These are phyloP conservation scores for Rosa lucieae DNA, from an alignment of 306 rosid species.

Conservation along the genomic window DNA sequence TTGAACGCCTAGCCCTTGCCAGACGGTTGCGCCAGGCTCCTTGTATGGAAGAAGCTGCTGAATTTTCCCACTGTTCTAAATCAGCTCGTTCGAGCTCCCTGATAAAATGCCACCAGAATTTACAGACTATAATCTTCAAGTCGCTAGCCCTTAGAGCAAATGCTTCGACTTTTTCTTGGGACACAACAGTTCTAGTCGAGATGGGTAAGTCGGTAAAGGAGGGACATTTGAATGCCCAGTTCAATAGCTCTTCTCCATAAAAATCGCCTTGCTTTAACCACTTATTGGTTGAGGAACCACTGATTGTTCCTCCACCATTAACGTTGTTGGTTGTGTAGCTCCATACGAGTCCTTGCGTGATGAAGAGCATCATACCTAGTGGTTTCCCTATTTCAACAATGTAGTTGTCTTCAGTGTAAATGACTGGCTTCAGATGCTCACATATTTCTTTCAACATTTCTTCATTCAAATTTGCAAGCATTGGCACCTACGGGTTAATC, in stretches of 20 bases:
- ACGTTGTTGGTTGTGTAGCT: not conserved
- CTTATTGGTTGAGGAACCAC: not conserved
- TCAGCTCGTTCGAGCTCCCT: not conserved
- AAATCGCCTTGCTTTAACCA: not conserved
- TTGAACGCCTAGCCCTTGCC: not conserved
- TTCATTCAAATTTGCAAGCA: not conserved
- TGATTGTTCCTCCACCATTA: not conserved
- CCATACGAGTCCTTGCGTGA: conserved; percentile 3
- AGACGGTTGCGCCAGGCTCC: not conserved
- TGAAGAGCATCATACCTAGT: not conserved
- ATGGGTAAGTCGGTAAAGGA: not conserved
- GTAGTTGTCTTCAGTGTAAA: not conserved
- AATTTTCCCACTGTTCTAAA: not conserved
- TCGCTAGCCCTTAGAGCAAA: not conserved
- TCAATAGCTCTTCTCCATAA: not conserved
- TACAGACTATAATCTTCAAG: not conserved
- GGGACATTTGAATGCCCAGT: not conserved
- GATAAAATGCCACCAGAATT: not conserved
- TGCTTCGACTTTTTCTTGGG: not conserved
- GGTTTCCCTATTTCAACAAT: not conserved
- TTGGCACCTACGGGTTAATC: not conserved
- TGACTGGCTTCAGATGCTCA: not conserved
- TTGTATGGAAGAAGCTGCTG: not conserved
- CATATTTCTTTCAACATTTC: not conserved
- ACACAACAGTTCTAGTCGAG: not conserved